Evolutionary conservation across 306 rosid species (phyloP), one percentile per base, ranked within the genome.

Genomic region (Carpinus viminea): DNA sequence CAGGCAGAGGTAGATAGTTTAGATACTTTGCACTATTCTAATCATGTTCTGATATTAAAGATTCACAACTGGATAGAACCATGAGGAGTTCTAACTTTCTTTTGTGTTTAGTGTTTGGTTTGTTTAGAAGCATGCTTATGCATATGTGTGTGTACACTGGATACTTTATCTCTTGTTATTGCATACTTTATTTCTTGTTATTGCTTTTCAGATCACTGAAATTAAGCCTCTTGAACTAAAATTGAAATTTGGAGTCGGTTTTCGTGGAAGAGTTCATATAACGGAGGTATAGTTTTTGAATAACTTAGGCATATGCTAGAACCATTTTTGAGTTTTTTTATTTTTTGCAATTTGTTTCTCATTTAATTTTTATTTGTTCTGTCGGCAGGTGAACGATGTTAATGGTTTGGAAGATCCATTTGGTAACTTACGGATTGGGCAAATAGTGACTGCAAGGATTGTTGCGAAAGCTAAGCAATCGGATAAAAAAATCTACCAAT

Each of bases 191-290:
- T 70, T 16, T 12, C 12, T 6, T 64, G 52, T 43, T 64, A 28
- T 77, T 79, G 41, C 77, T 78, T 65, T 81, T 79, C 82, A 94
- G 99, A 86, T 95, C 77, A n/a, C n/a, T 79, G n/a, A 87, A 80
- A 84, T 95, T 80, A 91, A 81, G 76, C 77, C 90, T 53, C 91
- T 95, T 79, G 97, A 87, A 74, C 86, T 95, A 80, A 91, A 93
- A 72, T 48, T 95, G 81, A 93, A 93, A 87, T 95, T 95, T 83
- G 99, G 98, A 73, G 69, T 79, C 70, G 91, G 96, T 68, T 81
- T 87, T 73, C 90, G 72, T 71, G 99, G 98, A 21, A 82, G 96
- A 79, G 86, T 95, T 86, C 99, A 88, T 78, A 86, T 95, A 74
- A 89, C 97, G 38, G 99, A 93, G 97, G 99, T 93, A 79, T 24